phyloP scores from a whole-genome alignment of 2,329 filamentous ascomycete genomes.

The Pleurostoma richardsiae region DNA sequence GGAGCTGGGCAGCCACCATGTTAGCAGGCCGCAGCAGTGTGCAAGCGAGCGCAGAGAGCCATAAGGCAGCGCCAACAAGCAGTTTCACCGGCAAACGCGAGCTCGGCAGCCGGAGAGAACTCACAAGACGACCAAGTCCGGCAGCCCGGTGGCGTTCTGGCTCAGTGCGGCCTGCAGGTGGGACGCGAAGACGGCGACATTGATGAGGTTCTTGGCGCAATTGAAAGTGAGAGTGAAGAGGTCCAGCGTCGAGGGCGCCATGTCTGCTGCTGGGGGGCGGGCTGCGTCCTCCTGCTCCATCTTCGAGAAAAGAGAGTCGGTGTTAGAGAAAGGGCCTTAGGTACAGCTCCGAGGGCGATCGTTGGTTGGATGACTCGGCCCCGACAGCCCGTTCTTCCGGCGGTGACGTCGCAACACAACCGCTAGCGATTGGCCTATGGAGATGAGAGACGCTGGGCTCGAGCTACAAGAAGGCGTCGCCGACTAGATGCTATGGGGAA shows the following conservation, averaged over 20 bases:
- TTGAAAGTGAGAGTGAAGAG: conserved; percentile 87
- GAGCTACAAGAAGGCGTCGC: too few relatives aligned
- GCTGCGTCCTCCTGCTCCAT: not conserved
- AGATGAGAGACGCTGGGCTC: too few relatives aligned
- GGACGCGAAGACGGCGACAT: conserved; percentile 64
- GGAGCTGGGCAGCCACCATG: conserved; percentile 46
- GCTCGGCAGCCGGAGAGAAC: conserved; percentile 18
- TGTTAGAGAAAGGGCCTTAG: too few relatives aligned
- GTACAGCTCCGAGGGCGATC: too few relatives aligned
- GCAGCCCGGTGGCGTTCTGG: conserved; percentile 39
- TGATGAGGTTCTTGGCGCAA: conserved; percentile 68
- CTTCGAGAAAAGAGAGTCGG: not conserved
- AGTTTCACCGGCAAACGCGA: not conserved
- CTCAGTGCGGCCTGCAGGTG: conserved; percentile 61
- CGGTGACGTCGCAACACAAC: too few relatives aligned
- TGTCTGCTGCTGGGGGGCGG: not conserved
- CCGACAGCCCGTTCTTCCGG: too few relatives aligned
- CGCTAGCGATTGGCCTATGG: too few relatives aligned
- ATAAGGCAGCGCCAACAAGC: too few relatives aligned
- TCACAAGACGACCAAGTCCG: conserved; percentile 54
- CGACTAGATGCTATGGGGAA: too few relatives aligned
- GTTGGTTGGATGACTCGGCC: too few relatives aligned
- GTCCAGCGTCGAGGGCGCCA: conserved; percentile 46
- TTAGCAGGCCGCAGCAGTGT: not conserved
- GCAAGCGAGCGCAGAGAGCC: too few relatives aligned